These are phyloP conservation scores for Vitis hybrid DNA, from an alignment of 177 flowering plant genomes.

Conservation along the genomic window DNA sequence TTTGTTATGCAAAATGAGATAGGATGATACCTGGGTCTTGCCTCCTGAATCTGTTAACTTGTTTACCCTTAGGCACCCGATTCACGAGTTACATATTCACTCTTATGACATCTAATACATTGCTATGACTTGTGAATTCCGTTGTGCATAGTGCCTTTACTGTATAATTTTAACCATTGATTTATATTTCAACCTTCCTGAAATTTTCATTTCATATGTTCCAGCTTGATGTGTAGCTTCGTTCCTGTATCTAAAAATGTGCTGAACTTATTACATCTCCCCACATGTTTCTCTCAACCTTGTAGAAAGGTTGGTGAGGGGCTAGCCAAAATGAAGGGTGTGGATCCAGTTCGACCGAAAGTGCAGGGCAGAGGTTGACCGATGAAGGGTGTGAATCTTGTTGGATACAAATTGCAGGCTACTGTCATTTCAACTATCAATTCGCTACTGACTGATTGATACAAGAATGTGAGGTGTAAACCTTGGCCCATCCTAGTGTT, in stretches of 20 bases:
- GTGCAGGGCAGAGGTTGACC: background rate
- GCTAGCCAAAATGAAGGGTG: slow-evolving; percentile 4
- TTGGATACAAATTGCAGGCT: too few relatives aligned
- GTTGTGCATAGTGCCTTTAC: too few relatives aligned
- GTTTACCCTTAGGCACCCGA: too few relatives aligned
- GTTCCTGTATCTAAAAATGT: background rate
- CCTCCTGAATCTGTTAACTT: too few relatives aligned
- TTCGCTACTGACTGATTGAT: slow-evolving; percentile 11
- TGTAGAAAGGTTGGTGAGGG: slow-evolving; percentile 4
- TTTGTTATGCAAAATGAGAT: too few relatives aligned
- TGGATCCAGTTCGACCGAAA: slow-evolving; percentile 6
- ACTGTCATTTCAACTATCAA: too few relatives aligned
- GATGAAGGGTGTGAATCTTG: too few relatives aligned
- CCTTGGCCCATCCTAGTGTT: slow-evolving; percentile 12
- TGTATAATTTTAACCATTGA: background rate
- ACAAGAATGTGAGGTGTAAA: slow-evolving; percentile 9
- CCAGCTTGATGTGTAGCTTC: slow-evolving; percentile 21
- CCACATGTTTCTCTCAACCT: background rate
- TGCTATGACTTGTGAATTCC: background rate
- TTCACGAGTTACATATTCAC: background rate
- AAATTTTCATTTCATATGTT: background rate
- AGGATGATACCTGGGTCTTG: too few relatives aligned
- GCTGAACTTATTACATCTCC: background rate
- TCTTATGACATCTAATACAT: background rate
- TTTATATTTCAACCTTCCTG: background rate